Evolutionary conservation across 2,329 filamentous ascomycete species (phyloP), one percentile per base, ranked within the genome.

Genomic region (Fusarium sambucinum): DNA sequence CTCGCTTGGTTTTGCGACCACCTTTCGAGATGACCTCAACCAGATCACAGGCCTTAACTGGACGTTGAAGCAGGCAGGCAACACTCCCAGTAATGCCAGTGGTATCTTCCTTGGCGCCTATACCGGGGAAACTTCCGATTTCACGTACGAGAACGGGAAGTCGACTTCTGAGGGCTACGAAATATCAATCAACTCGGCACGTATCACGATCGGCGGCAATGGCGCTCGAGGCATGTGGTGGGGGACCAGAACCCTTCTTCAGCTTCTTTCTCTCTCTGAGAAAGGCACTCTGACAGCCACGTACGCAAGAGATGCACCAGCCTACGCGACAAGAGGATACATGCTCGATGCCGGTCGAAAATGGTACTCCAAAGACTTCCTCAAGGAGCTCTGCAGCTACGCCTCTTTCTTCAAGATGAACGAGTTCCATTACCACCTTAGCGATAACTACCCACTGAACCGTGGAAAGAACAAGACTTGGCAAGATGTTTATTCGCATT

Each of bases 331-430:
- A 1, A 40, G 62, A 54, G 62, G 60, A 5, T 65, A 65, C 0
- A 65, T 60, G 62, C 42, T 65, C 3, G 62, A 65, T 2, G 62
- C 62, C 11, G 62, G 62, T 4, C 25, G 62, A 30, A 65, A 65
- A 17, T 65, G 62, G 60, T 65, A 65, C 1, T 65, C 62, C 1
- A 65, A 65, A 4, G 47, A 45, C 5, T 65, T 65, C 7, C 54
- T 65, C 6, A 60, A 65, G 1, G 60, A 65, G 2, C 6, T 65
- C 0, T 65, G 62, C 42, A 65, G 62, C 10, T 65, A 65, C 4
- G 60, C 62, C 3, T 65, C 62, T 11, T 65, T 65, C 41, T 65
- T 65, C 23, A 65, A 65, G n/a, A 65, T 65, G 54, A 65, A 60
- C 13, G 62, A 65, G 23, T 65, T 65, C 9, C 62, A 65, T 1